Percentiles rank a stretch among this genome's conserved stretches.
phyloP scores from a whole-genome alignment of 192 early-diverging fungal species.

The Gamsiella multidivaricata region DNA sequence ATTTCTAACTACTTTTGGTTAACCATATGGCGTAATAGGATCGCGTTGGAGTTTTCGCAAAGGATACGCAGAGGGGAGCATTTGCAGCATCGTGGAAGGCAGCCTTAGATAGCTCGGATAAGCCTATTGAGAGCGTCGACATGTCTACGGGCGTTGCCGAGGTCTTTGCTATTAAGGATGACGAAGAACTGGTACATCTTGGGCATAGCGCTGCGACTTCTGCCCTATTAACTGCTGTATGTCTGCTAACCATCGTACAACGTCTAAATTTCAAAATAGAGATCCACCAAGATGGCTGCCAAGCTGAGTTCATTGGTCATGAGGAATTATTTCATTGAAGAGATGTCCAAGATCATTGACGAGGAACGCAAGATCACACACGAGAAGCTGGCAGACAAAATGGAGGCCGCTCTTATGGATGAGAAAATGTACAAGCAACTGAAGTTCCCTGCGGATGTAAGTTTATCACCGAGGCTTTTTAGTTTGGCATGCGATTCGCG shows the following conservation, averaged over 20 bases:
- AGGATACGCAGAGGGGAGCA: slow-evolving; percentile 82
- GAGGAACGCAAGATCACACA: slow-evolving; percentile 89
- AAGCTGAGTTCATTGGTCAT: slow-evolving; percentile 79
- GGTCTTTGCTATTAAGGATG: slow-evolving; percentile 89
- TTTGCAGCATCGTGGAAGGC: slow-evolving; percentile 83
- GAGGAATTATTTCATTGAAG: slow-evolving; percentile 87
- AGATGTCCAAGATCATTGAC: slow-evolving; percentile 90
- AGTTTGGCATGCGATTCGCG: not conserved
- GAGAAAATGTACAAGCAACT: slow-evolving; percentile 75
- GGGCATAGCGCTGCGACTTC: not conserved
- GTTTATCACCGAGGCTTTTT: not conserved
- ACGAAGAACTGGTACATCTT: slow-evolving; percentile 80
- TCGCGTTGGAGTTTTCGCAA: slow-evolving; percentile 80
- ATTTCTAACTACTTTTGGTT: no score
- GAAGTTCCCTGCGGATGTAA: slow-evolving; percentile 75
- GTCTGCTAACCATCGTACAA: no score
- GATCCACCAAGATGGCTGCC: slow-evolving; percentile 77
- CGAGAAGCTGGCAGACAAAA: slow-evolving; percentile 77
- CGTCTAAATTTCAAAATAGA: no score
- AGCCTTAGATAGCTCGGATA: slow-evolving; percentile 62
- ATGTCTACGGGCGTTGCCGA: slow-evolving; percentile 75
- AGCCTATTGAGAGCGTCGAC: slow-evolving; percentile 75
- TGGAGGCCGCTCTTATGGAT: slow-evolving; percentile 76
- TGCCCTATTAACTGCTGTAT: no score
- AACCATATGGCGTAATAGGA: slow-evolving; percentile 43